phyloP scores from a whole-genome alignment of 306 rosid species.

The Quercus aquifolioides region DNA sequence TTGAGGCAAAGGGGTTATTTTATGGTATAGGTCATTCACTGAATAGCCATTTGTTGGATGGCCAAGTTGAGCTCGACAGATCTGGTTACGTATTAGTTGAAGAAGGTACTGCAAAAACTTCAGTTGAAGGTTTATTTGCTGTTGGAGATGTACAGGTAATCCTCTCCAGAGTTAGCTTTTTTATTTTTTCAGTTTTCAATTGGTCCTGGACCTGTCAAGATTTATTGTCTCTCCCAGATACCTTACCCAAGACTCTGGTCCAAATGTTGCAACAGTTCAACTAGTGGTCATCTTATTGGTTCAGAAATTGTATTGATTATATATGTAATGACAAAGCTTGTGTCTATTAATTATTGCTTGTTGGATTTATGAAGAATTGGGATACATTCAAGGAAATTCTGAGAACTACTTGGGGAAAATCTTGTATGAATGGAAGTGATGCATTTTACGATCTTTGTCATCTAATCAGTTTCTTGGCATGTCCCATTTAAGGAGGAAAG shows the following conservation, averaged over 20 bases:
- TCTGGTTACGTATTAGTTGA: slow-evolving; percentile 63
- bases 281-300: too few relatives aligned
- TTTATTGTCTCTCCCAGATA: not conserved
- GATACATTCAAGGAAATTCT: not conserved
- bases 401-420: slow-evolving; percentile 51
- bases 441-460: not conserved
- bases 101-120: slow-evolving; percentile 50
- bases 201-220: not conserved
- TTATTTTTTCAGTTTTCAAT: not conserved
- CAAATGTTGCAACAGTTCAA: not conserved
- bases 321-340: too few relatives aligned
- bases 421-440: slow-evolving; percentile 61
- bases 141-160: slow-evolving; percentile 30
- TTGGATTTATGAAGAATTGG: not conserved
- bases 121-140: slow-evolving; percentile 57
- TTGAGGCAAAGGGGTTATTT: slow-evolving; percentile 68
- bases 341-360: not conserved
- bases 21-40: slow-evolving; percentile 89
- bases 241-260: not conserved
- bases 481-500: not conserved
- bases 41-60: slow-evolving; percentile 74
- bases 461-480: slow-evolving; percentile 7
- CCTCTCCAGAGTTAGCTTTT: not conserved
- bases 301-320: too few relatives aligned
- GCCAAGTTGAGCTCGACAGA: slow-evolving; percentile 78